Base-by-base conservation (phyloP, 768 basidiomycete genomes). In the Agaricus subrufescens region DNA sequence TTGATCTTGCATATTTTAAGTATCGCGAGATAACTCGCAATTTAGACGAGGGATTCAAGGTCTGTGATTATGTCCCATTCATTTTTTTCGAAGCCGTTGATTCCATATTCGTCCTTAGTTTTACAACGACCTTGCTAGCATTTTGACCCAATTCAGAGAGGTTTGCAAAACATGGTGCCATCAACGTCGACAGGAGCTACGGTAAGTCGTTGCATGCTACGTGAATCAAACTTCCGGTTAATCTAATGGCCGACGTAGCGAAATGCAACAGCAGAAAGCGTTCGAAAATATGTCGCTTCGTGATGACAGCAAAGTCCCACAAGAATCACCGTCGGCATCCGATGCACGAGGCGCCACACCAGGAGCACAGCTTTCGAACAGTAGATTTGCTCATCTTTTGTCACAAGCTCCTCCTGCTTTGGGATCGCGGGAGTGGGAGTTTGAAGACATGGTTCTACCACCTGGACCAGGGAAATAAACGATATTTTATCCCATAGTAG, bases 41-140 rank as follows among this genome's bases (percentile, higher is more conserved):
- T 69, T 73, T 97, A 5, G 86, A 90, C 40, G 96, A 98, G 66
- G 95, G 95, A 4, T 77, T 89, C 63, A 88, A 91, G 75, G 93
- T 88, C 61, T 12, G 71, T 59, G 27, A 31, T 44, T 43, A 43
- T 56, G 11, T 27, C 42, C 31, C 19, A 43, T n/a, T 4, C 39
- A 34, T 31, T 26, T 50, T 15, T 11, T 26, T 46, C 14, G 45
- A 3, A 26, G 44, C 23, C 26, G 40, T 29, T 23, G 27, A 46
- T 42, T 15, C n/a, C 40, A 15, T 6, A 7, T 19, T 42, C 6
- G 5, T 12, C 40, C 9, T 37, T 59, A 94, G 89, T 98, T 98
- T 65, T 96, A 99, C 67, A 94, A 92, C 59, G 89, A 91, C 63
- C 79, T 98, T 53, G 79, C 83, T 2, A 80, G 76, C 10, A 82